Conservation (phyloP, 2,329 filamentous ascomycete genomes). For the Trichoderma sp. region DNA sequence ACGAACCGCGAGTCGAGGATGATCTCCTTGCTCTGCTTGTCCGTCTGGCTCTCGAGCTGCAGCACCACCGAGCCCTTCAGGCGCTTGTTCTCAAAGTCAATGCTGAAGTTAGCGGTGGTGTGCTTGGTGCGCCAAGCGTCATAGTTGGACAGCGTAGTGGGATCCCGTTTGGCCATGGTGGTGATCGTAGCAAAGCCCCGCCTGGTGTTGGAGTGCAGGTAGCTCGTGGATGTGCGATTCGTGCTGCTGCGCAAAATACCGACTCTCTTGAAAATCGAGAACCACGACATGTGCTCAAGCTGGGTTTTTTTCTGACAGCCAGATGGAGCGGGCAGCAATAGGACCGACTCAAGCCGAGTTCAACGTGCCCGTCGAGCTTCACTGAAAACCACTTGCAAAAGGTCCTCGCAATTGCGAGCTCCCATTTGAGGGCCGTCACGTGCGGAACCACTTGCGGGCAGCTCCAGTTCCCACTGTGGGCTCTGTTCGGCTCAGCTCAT, state of each 20-base stretch:
- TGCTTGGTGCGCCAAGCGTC: conserved; percentile 83
- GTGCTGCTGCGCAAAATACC: conserved; percentile 24
- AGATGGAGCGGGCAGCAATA: conserved; percentile 11
- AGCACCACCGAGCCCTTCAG: conserved; percentile 78
- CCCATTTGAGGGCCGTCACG: conserved; percentile 29
- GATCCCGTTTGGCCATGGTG: conserved; percentile 63
- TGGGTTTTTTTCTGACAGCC: neutral
- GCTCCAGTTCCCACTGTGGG: conserved; percentile 15
- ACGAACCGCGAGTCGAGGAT: conserved; percentile 88
- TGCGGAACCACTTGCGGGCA: conserved; percentile 18
- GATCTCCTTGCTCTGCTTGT: conserved; percentile 74
- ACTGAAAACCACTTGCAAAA: conserved; percentile 19
- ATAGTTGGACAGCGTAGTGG: conserved; percentile 91
- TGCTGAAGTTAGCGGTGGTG: conserved; percentile 77
- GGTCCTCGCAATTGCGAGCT: conserved; percentile 14
- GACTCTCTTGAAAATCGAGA: conserved; percentile 30
- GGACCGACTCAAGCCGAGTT: conserved; percentile 28
- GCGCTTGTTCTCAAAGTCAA: conserved; percentile 80
- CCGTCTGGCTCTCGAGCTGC: conserved; percentile 75
- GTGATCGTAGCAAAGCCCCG: conserved; percentile 40
- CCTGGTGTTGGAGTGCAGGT: neutral
- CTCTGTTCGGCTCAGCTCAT: conserved; percentile 23
- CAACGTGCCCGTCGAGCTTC: conserved; percentile 8
- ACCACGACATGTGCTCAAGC: conserved; percentile 33
- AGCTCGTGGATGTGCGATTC: conserved; percentile 18